Conservation (phyloP, 768 basidiomycete genomes). For the Gyrodon lividus region DNA sequence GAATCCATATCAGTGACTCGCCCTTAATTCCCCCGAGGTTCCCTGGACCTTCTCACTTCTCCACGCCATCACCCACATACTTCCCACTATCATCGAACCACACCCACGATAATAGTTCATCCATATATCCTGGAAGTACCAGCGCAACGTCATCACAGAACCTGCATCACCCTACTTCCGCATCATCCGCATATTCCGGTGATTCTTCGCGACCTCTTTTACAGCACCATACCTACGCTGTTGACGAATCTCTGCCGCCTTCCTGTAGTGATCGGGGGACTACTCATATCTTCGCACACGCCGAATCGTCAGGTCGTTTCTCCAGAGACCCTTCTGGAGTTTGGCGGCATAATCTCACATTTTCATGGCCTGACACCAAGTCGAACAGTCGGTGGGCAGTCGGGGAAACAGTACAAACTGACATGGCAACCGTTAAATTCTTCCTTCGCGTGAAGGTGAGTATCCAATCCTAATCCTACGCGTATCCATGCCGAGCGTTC, state of each 20-base stretch:
- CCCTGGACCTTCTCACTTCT: slow-evolving; percentile 15
- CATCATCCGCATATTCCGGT: slow-evolving; percentile 24
- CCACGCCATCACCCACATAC: slow-evolving; percentile 19
- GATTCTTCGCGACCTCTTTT: slow-evolving; percentile 28
- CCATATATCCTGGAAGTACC: slow-evolving; percentile 4
- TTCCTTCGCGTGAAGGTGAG: slow-evolving; percentile 67
- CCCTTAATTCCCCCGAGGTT: slow-evolving; percentile 23
- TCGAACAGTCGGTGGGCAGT: slow-evolving; percentile 74
- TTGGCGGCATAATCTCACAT: slow-evolving; percentile 62
- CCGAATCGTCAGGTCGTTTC: slow-evolving; percentile 61
- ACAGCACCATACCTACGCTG: slow-evolving; percentile 12
- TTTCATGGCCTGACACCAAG: slow-evolving; percentile 72
- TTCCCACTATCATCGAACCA: slow-evolving; percentile 31
- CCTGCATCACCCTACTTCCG: slow-evolving; percentile 15
- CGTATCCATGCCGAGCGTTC: slow-evolving; percentile 13
- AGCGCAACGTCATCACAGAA: slow-evolving; percentile 18
- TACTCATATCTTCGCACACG: slow-evolving; percentile 52
- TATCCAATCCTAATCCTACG: slow-evolving; percentile 8
- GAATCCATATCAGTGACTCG: slow-evolving; percentile 57
- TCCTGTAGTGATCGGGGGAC: slow-evolving; percentile 31
- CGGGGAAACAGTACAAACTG: slow-evolving; percentile 72
- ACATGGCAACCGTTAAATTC: slow-evolving; percentile 65
- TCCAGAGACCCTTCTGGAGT: slow-evolving; percentile 53
- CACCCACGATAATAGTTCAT: slow-evolving; percentile 17
- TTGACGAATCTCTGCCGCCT: slow-evolving; percentile 12